phyloP scores from a whole-genome alignment of 192 early-diverging fungal species.

The Geranomyces variabilis region DNA sequence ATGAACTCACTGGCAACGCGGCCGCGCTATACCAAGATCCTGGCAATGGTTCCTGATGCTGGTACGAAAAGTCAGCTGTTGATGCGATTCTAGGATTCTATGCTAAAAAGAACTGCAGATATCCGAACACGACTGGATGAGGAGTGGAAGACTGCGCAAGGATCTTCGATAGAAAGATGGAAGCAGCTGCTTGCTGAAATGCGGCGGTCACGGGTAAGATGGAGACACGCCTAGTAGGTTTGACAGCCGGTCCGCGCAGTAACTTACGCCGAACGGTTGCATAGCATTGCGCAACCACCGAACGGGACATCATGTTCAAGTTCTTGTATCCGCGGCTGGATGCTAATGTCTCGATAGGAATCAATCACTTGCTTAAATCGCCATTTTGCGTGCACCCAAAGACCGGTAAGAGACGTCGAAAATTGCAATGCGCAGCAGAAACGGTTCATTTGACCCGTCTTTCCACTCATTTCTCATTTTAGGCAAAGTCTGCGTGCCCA shows the following conservation, averaged over 20 bases:
- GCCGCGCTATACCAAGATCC: conserved; percentile 74
- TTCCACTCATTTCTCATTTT: background rate
- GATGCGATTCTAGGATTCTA: background rate
- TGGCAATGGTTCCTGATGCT: conserved; percentile 78
- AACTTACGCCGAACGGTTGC: conserved; percentile 34
- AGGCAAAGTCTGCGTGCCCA: conserved; percentile 94
- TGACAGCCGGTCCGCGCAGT: conserved; percentile 91
- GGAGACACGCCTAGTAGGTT: conserved; percentile 70
- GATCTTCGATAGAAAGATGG: background rate
- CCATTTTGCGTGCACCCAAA: conserved; percentile 98
- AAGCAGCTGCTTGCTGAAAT: background rate
- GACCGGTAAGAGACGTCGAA: conserved; percentile 60
- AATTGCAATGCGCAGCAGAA: background rate
- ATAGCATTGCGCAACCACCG: conserved; percentile 8
- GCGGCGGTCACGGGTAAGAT: conserved; percentile 6
- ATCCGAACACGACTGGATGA: conserved; percentile 28
- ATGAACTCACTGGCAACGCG: conserved; percentile 71
- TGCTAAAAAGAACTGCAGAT: background rate
- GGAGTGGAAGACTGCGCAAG: conserved; percentile 18
- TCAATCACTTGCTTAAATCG: conserved; percentile 95
- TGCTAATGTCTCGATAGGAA: conserved; percentile 84
- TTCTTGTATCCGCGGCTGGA: conserved; percentile 93
- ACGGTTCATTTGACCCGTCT: background rate
- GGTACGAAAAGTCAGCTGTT: conserved; percentile 33
- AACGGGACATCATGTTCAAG: conserved; percentile 83